Conservation (phyloP, 1,139 yeast genomes). For the Saccharomycopsis hybrid region DNA sequence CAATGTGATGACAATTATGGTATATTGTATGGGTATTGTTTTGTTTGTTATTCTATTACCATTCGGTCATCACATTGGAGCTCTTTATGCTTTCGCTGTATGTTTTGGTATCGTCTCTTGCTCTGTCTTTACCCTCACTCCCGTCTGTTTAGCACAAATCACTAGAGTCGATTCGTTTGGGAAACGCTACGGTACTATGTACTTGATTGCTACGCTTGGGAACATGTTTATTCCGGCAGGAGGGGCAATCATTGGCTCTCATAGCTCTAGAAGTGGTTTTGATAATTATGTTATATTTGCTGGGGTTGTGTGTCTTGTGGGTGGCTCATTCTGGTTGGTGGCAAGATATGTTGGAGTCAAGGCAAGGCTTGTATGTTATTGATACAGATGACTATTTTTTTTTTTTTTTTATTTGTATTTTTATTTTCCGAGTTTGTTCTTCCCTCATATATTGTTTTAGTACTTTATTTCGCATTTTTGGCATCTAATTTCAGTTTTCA, state of each 20-base stretch:
- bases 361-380: background rate
- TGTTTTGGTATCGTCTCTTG: slow-evolving; percentile 51
- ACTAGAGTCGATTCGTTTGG: slow-evolving; percentile 62
- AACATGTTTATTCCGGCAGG: slow-evolving; percentile 48
- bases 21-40: slow-evolving; percentile 26
- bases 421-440: too few relatives aligned
- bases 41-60: slow-evolving; percentile 46
- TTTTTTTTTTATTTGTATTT: too few relatives aligned
- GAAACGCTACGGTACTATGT: slow-evolving; percentile 62
- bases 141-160: slow-evolving; percentile 52
- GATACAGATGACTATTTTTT: too few relatives aligned
- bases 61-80: slow-evolving; percentile 36
- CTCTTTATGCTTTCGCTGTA: slow-evolving; percentile 39
- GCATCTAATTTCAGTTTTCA: too few relatives aligned
- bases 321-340: slow-evolving; percentile 11
- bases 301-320: slow-evolving; percentile 12
- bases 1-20: slow-evolving; percentile 43
- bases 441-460: too few relatives aligned
- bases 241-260: slow-evolving; percentile 40
- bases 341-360: slow-evolving; percentile 18
- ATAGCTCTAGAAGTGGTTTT: background rate
- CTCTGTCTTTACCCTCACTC: slow-evolving; percentile 40
- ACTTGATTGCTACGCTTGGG: slow-evolving; percentile 56
- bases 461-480: too few relatives aligned
- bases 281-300: slow-evolving; percentile 17